Evolutionary conservation across 169 alveolate genomes (phyloP).

Genomic region (Plasmodium adleri): DNA sequence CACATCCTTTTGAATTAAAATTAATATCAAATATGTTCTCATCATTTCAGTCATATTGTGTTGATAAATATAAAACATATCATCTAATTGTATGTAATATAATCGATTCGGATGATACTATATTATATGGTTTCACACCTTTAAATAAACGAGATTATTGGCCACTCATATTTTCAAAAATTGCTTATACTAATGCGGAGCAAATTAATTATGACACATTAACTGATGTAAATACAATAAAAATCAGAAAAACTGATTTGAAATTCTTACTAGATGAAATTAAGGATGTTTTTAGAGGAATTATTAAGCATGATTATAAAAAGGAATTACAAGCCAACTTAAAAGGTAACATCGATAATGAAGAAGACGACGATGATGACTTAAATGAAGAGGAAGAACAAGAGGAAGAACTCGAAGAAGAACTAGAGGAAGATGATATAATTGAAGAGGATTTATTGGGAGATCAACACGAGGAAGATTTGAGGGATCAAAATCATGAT

Average conservation of each 20-base stretch:
- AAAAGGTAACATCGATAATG: background rate
- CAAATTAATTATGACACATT: conserved; percentile 41
- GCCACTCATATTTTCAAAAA: conserved; percentile 42
- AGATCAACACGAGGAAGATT: background rate
- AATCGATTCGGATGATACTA: conserved; percentile 48
- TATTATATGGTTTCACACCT: conserved; percentile 56
- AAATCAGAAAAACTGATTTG: conserved; percentile 29
- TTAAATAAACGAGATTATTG: conserved; percentile 50
- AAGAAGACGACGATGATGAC: conserved; percentile 1
- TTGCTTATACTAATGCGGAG: conserved; percentile 32
- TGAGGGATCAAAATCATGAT: background rate
- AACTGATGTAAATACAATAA: conserved; percentile 49
- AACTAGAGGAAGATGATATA: background rate
- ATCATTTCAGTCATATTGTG: conserved; percentile 57
- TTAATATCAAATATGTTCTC: conserved; percentile 43
- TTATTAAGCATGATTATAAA: conserved; percentile 13
- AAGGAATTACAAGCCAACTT: background rate
- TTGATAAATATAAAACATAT: conserved; percentile 61
- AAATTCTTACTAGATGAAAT: conserved; percentile 40
- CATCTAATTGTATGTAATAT: conserved; percentile 58
- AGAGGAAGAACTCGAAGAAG: background rate
- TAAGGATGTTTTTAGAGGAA: conserved; percentile 37
- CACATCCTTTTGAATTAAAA: conserved; percentile 50
- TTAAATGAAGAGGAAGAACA: background rate
- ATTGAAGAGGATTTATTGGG: background rate